A percentile compares a stretch with the other conserved stretches of the same genome.
Conservation (phyloP, 306 rosid genomes). For the Cucurbita ficifolia region DNA sequence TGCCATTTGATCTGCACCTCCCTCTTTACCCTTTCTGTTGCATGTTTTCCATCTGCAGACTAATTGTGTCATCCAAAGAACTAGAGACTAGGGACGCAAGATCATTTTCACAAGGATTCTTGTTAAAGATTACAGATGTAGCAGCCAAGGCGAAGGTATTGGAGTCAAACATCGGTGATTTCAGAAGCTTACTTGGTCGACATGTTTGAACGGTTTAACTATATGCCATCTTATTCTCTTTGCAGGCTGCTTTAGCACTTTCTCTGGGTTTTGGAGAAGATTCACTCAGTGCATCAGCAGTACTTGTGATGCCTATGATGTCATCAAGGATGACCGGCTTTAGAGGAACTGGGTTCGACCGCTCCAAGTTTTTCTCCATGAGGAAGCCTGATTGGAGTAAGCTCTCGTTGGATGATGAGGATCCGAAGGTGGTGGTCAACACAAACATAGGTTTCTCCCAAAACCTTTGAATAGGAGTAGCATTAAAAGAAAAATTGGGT, state of each 20-base stretch:
- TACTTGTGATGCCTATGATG: constrained; percentile 95
- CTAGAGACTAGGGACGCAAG: constrained; percentile 32
- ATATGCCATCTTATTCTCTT: not conserved
- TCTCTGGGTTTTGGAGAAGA: constrained; percentile 84
- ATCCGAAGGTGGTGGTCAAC: constrained; percentile 10
- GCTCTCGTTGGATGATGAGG: constrained; percentile 57
- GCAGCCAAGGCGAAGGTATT: constrained; percentile 71
- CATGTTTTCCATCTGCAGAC: constrained; percentile 21
- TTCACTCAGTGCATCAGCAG: constrained; percentile 75
- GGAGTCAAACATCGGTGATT: constrained; percentile 5
- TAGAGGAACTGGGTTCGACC: constrained; percentile 64
- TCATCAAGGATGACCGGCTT: constrained; percentile 90
- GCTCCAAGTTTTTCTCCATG: constrained; percentile 45
- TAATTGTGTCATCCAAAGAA: constrained; percentile 42
- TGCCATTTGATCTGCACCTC: not conserved
- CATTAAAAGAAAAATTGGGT: constrained; percentile 2
- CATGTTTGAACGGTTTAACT: not conserved
- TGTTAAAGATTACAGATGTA: constrained; percentile 37
- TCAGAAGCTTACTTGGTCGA: not conserved
- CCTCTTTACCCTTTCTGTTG: not conserved
- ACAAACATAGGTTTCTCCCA: not conserved
- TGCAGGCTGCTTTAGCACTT: constrained; percentile 60
- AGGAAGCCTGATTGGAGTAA: constrained; percentile 52
- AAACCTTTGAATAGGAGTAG: constrained; percentile 1
- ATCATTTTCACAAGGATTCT: constrained; percentile 41